Conservation (phyloP, 2,329 filamentous ascomycete genomes). For the Cladosporium sp. region DNA sequence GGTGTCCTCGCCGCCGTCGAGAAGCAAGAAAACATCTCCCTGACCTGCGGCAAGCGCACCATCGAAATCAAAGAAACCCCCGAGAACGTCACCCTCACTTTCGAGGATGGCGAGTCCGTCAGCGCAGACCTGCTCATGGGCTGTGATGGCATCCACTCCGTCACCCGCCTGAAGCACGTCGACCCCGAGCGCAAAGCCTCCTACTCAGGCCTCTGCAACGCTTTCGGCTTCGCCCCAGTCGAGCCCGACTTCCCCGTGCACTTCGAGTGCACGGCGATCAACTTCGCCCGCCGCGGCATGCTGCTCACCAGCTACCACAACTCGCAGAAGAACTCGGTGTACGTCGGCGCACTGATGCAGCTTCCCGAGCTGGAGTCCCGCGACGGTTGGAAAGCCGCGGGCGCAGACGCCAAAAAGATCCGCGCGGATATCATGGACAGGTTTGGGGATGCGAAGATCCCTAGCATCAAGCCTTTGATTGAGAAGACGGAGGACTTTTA, state of each 20-base stretch:
- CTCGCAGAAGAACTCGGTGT: constrained; percentile 39
- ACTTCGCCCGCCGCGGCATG: constrained; percentile 48
- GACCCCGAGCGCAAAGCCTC: constrained; percentile 44
- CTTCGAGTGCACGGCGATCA: constrained; percentile 47
- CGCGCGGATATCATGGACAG: constrained; percentile 43
- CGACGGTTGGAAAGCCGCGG: constrained; percentile 48
- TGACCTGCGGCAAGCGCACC: constrained; percentile 46
- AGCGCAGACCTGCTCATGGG: constrained; percentile 39
- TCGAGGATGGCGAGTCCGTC: constrained; percentile 38
- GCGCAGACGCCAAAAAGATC: constrained; percentile 45
- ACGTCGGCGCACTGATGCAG: constrained; percentile 49
- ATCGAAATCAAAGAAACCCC: constrained; percentile 41
- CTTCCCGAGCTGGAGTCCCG: constrained; percentile 44
- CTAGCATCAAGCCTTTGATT: constrained; percentile 41
- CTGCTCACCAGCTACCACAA: constrained; percentile 46
- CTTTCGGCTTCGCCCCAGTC: constrained; percentile 47
- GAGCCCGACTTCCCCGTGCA: constrained; percentile 39
- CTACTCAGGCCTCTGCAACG: constrained; percentile 49
- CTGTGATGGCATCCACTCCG: constrained; percentile 42
- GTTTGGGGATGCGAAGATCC: constrained; percentile 42
- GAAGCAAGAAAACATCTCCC: constrained; percentile 42
- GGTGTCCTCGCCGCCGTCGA: constrained; percentile 44
- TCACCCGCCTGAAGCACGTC: constrained; percentile 46
- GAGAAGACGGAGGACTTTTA: constrained; percentile 45
- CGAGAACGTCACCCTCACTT: constrained; percentile 38